Evolutionary conservation across 768 basidiomycete species (phyloP).

Genomic region (Amyloporia xantha): DNA sequence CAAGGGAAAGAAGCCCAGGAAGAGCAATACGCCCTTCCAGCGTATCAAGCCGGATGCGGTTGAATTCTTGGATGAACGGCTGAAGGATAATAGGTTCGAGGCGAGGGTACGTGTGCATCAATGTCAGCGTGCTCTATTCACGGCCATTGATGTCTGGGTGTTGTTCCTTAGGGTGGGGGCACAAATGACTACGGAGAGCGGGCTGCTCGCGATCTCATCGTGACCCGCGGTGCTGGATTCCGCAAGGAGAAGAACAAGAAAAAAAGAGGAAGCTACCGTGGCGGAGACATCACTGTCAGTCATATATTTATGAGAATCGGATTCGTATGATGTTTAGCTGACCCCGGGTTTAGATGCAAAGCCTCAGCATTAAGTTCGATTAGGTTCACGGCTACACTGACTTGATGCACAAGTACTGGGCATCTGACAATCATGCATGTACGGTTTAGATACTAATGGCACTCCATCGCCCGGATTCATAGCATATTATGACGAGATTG

Average conservation of each 20-base stretch:
- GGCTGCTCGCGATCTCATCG: constrained; percentile 82
- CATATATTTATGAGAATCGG: not conserved
- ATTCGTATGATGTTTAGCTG: constrained; percentile 44
- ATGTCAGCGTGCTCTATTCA: no score
- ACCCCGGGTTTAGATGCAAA: constrained; percentile 65
- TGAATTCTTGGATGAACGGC: constrained; percentile 37
- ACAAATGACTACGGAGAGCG: constrained; percentile 81
- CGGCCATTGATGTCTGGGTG: no score
- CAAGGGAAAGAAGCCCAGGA: constrained; percentile 26
- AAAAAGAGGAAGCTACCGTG: constrained; percentile 90
- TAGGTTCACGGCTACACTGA: constrained; percentile 10
- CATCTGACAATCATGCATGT: no score
- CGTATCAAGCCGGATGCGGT: constrained; percentile 67
- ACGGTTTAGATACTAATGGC: no score
- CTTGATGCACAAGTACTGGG: not conserved
- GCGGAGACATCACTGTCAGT: constrained; percentile 90
- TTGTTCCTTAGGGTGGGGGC: constrained; percentile 46
- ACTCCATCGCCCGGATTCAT: no score
- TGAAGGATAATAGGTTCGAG: constrained; percentile 74
- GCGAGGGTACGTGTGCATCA: constrained; percentile 67
- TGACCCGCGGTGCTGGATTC: constrained; percentile 92
- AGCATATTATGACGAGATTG: no score
- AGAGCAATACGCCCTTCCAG: constrained; percentile 65
- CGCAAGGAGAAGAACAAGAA: constrained; percentile 99
- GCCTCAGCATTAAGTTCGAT: constrained; percentile 89